Percentiles rank a stretch among this genome's conserved stretches.
These are phyloP conservation scores for Fusarium abutilonis DNA, from an alignment of 2,329 filamentous ascomycete genomes.

Conservation along the genomic window DNA sequence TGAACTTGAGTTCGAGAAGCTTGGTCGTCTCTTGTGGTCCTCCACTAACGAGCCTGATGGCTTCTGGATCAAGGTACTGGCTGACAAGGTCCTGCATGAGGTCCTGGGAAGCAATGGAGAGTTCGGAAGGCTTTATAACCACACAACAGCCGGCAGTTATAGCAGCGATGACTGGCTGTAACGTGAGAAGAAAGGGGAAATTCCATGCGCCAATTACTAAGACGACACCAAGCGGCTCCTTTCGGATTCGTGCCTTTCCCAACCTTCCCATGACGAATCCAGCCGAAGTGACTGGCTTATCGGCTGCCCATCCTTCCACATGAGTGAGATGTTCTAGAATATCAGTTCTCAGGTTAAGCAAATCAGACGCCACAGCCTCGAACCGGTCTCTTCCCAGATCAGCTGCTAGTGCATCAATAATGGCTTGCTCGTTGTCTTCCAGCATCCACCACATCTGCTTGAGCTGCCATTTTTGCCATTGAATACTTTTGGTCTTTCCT, in stretches of 20 bases:
- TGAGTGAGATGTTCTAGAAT: slow-evolving; percentile 51
- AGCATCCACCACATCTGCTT: slow-evolving; percentile 55
- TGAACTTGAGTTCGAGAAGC: slow-evolving; percentile 52
- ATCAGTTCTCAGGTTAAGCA: slow-evolving; percentile 48
- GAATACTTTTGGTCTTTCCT: slow-evolving; percentile 49
- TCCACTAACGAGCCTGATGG: slow-evolving; percentile 51
- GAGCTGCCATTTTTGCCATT: slow-evolving; percentile 55
- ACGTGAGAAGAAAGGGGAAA: slow-evolving; percentile 52
- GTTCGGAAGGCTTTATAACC: slow-evolving; percentile 58
- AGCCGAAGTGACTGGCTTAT: slow-evolving; percentile 45
- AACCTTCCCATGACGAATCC: slow-evolving; percentile 44
- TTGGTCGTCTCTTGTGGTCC: slow-evolving; percentile 51
- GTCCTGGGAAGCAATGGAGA: slow-evolving; percentile 48
- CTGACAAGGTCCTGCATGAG: slow-evolving; percentile 53
- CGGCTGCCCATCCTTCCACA: slow-evolving; percentile 54
- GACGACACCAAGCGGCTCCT: slow-evolving; percentile 56
- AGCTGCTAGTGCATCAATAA: slow-evolving; percentile 47
- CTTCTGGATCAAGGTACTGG: slow-evolving; percentile 54
- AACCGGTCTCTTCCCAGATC: slow-evolving; percentile 51
- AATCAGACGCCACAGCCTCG: slow-evolving; percentile 49
- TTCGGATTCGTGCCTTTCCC: slow-evolving; percentile 50
- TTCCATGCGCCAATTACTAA: slow-evolving; percentile 60
- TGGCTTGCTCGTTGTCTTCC: slow-evolving; percentile 50
- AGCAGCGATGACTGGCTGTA: slow-evolving; percentile 55
- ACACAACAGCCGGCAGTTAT: slow-evolving; percentile 55